Evolutionary conservation across 2,329 filamentous ascomycete genomes (phyloP).

Genomic region (Neospermospora avenae): DNA sequence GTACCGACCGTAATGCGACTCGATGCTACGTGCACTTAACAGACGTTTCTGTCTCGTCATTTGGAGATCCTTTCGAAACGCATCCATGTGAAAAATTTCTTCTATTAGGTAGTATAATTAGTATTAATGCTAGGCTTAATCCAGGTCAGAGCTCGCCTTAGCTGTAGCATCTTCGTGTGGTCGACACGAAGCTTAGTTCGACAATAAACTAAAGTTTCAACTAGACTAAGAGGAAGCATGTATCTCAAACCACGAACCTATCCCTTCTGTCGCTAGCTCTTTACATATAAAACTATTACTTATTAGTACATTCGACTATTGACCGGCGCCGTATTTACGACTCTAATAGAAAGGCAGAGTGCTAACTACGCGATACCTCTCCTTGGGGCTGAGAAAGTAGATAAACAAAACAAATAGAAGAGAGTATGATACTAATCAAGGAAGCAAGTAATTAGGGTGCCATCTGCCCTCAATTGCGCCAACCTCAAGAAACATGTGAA

Average conservation of each 20-base stretch:
- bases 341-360: neutral
- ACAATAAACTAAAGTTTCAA: neutral
- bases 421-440: too few relatives aligned
- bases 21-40: slow-evolving; percentile 6
- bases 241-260: neutral
- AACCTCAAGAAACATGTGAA: too few relatives aligned
- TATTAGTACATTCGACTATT: neutral
- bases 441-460: too few relatives aligned
- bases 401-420: too few relatives aligned
- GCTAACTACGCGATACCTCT: neutral
- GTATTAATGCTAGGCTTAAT: too few relatives aligned
- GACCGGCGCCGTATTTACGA: neutral
- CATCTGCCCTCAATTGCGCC: too few relatives aligned
- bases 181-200: neutral
- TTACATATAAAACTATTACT: neutral
- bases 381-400: neutral
- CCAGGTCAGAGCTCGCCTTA: too few relatives aligned
- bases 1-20: neutral
- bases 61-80: neutral
- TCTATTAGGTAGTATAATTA: too few relatives aligned
- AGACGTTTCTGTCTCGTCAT: neutral
- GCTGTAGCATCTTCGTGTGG: too few relatives aligned
- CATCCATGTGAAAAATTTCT: too few relatives aligned
- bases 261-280: neutral
- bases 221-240: neutral